Conservation (phyloP, 352 stramenopile genomes). For the Globisporangium spiculum region DNA sequence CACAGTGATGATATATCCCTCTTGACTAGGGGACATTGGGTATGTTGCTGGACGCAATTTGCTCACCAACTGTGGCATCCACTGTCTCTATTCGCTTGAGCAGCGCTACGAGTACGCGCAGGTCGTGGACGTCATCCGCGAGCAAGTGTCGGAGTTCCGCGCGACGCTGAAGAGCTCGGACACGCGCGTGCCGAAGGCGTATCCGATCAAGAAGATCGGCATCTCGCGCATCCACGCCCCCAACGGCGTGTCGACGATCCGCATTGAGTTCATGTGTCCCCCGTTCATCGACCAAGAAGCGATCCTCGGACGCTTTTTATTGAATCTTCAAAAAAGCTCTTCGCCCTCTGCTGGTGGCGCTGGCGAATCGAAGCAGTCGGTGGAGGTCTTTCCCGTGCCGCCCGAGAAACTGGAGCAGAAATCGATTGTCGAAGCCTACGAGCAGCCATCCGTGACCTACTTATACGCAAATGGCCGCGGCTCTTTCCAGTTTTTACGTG, state of each 20-base stretch:
- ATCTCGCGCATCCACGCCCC: constrained; percentile 76
- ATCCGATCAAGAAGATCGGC: constrained; percentile 80
- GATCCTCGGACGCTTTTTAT: constrained; percentile 66
- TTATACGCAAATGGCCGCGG: constrained; percentile 72
- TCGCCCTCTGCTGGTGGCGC: neutral
- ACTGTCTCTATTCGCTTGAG: neutral
- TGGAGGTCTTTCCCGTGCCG: constrained; percentile 63
- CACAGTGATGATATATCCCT: neutral
- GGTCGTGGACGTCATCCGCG: constrained; percentile 63
- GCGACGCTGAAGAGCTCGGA: constrained; percentile 69
- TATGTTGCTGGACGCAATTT: neutral
- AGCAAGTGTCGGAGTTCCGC: constrained; percentile 77
- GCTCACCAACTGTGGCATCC: constrained; percentile 8
- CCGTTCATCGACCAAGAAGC: constrained; percentile 75
- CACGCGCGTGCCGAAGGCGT: constrained; percentile 69
- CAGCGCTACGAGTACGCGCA: constrained; percentile 65
- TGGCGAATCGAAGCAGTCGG: constrained; percentile 23
- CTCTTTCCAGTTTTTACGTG: constrained; percentile 79
- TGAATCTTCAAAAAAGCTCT: constrained; percentile 42
- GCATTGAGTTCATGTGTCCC: constrained; percentile 78
- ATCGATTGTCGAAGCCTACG: constrained; percentile 59
- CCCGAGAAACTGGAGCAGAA: constrained; percentile 36
- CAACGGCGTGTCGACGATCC: constrained; percentile 82
- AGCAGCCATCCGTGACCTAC: constrained; percentile 69
- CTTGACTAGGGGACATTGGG: neutral